phyloP scores from a whole-genome alignment of 2,329 filamentous ascomycete species.

The Diaporthe aspalathi region DNA sequence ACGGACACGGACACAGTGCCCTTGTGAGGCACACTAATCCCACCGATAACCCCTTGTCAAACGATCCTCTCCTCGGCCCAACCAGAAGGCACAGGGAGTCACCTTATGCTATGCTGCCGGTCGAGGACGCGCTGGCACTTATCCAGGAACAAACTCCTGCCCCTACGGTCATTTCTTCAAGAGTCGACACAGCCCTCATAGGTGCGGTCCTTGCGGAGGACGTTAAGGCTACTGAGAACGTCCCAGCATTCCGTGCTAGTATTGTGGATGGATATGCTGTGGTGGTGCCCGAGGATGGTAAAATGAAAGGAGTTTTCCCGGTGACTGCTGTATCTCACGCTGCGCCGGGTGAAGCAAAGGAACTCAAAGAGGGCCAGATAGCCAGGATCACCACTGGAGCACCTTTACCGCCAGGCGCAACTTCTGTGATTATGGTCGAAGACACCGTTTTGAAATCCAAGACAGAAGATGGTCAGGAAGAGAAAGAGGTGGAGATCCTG shows the following conservation, averaged over 20 bases:
- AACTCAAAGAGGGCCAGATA: conserved; percentile 79
- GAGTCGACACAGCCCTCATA: conserved; percentile 74
- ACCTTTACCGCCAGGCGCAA: conserved; percentile 87
- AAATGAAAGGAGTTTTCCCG: conserved; percentile 83
- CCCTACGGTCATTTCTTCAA: conserved; percentile 65
- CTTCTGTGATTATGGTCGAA: conserved; percentile 96
- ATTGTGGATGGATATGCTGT: conserved; percentile 98
- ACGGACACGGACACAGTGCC: conserved; percentile 70
- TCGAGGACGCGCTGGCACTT: conserved; percentile 80
- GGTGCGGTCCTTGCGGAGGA: conserved; percentile 86
- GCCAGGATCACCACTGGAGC: conserved; percentile 95
- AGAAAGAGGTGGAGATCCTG: conserved; percentile 88
- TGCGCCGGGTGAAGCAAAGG: conserved; percentile 73
- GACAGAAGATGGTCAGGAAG: conserved; percentile 85
- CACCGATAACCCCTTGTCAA: conserved; percentile 66
- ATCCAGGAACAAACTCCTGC: conserved; percentile 80
- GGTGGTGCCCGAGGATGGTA: conserved; percentile 71
- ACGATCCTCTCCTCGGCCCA: conserved; percentile 70
- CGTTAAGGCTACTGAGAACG: conserved; percentile 81
- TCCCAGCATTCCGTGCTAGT: conserved; percentile 93
- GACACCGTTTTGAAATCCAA: conserved; percentile 82
- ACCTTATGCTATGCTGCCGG: conserved; percentile 91
- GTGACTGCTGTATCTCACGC: conserved; percentile 91
- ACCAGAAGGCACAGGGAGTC: conserved; percentile 83
- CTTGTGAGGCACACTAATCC: conserved; percentile 80